phyloP scores from a whole-genome alignment of 768 basidiomycete genomes.

The Collybiopsis confluens region DNA sequence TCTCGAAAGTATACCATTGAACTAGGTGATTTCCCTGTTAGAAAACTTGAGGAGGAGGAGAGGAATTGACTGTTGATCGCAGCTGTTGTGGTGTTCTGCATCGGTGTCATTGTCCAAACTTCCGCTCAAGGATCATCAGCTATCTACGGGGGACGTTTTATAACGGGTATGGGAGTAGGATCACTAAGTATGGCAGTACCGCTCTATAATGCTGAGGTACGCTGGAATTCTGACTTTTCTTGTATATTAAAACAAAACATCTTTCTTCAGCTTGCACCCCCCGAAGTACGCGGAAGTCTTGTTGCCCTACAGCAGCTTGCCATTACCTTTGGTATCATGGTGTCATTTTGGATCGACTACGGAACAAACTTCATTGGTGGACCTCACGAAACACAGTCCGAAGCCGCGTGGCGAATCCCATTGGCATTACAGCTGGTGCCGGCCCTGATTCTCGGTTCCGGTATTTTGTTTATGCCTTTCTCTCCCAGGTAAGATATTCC shows the following conservation, averaged over 20 bases:
- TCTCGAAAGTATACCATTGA: conserved; percentile 73
- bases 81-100: conserved; percentile 58
- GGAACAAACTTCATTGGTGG: conserved; percentile 68
- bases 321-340: conserved; percentile 77
- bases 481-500: conserved; percentile 57
- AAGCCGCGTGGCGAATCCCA: conserved; percentile 75
- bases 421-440: conserved; percentile 72
- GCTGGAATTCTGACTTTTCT: too few relatives aligned
- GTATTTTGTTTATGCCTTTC: conserved; percentile 76
- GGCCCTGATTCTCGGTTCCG: conserved; percentile 63
- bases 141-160: conserved; percentile 73
- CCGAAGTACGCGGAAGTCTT: conserved; percentile 77
- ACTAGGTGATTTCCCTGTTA: conserved; percentile 33
- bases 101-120: conserved; percentile 75
- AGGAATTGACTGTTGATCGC: conserved; percentile 13
- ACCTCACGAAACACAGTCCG: conserved; percentile 47
- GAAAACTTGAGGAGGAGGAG: conserved; percentile 8
- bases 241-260: too few relatives aligned
- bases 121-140: conserved; percentile 50
- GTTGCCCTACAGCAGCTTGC: conserved; percentile 81
- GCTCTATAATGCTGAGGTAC: conserved; percentile 58
- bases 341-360: conserved; percentile 53
- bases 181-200: conserved; percentile 83
- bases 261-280: conserved; percentile 73
- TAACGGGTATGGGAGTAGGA: conserved; percentile 79